These are phyloP conservation scores for Pisolithus sp. DNA, from an alignment of 768 basidiomycete genomes.

Conservation along the genomic window DNA sequence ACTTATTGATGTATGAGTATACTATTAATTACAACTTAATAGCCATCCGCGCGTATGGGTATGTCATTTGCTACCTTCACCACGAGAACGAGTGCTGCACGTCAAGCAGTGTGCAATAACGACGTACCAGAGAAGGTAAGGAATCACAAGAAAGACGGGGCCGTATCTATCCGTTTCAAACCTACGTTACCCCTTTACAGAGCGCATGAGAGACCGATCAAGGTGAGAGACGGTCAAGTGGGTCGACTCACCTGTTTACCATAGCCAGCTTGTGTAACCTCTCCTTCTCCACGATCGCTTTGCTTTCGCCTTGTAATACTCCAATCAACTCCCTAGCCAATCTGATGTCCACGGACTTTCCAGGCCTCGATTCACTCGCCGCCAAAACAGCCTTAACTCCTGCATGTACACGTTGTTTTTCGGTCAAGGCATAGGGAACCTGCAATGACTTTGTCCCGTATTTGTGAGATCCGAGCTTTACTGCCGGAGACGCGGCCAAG, in stretches of 20 bases:
- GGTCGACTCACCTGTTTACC: slow-evolving; percentile 60
- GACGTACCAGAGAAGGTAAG: neutral
- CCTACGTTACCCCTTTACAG: slow-evolving; percentile 17
- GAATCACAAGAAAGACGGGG: neutral
- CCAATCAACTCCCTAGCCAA: slow-evolving; percentile 75
- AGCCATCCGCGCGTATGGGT: neutral
- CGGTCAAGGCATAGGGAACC: slow-evolving; percentile 67
- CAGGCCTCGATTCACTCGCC: slow-evolving; percentile 49
- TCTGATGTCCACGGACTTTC: slow-evolving; percentile 57
- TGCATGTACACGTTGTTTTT: slow-evolving; percentile 68
- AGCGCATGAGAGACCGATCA: slow-evolving; percentile 1
- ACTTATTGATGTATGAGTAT: neutral
- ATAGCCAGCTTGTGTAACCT: slow-evolving; percentile 63
- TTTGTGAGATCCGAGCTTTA: slow-evolving; percentile 53
- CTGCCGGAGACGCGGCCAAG: slow-evolving; percentile 59
- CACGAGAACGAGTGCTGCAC: too few relatives aligned
- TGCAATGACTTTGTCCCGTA: slow-evolving; percentile 58
- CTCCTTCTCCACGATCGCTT: slow-evolving; percentile 54
- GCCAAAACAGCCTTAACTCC: slow-evolving; percentile 70
- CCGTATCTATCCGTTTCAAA: slow-evolving; percentile 4
- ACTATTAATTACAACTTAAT: neutral
- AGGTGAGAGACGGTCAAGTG: neutral
- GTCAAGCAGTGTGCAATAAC: too few relatives aligned
- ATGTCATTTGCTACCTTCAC: too few relatives aligned
- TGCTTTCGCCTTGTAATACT: slow-evolving; percentile 57